phyloP scores from a whole-genome alignment of 2,329 filamentous ascomycete genomes.

The Nakataea oryzae region DNA sequence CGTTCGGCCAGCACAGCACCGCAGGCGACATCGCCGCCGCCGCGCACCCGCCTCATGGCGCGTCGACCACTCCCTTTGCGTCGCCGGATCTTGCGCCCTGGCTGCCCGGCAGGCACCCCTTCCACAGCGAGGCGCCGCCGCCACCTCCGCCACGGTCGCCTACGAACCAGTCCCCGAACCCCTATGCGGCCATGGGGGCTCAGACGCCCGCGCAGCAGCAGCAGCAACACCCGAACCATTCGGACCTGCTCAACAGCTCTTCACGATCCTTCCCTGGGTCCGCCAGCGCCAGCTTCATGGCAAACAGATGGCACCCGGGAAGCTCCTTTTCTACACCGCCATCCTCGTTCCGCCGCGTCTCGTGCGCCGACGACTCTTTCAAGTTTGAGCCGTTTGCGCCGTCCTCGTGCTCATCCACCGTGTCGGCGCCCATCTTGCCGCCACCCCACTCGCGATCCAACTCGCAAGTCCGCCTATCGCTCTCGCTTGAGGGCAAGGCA shows the following conservation, averaged over 20 bases:
- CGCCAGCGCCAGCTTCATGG: constrained; percentile 27
- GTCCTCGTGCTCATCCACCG: constrained; percentile 28
- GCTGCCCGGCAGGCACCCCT: constrained; percentile 6
- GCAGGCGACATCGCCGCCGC: constrained; percentile 3
- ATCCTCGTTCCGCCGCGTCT: constrained; percentile 20
- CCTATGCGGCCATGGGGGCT: constrained; percentile 2
- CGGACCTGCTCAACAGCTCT: not conserved
- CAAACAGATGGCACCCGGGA: constrained; percentile 46
- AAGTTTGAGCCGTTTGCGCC: constrained; percentile 34
- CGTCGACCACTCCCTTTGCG: constrained; percentile 11
- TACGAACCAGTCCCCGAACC: not conserved
- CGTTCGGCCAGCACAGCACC: constrained; percentile 8
- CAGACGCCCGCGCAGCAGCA: constrained; percentile 5
- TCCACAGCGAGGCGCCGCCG: not conserved
- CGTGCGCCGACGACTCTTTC: constrained; percentile 27
- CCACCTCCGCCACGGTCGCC: not conserved
- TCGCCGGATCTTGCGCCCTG: constrained; percentile 14
- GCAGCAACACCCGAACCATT: not conserved
- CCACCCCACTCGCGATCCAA: constrained; percentile 20
- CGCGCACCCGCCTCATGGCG: not conserved
- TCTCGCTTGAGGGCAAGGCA: constrained; percentile 86
- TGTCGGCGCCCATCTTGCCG: constrained; percentile 23
- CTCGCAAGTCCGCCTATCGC: constrained; percentile 64
- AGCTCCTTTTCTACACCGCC: constrained; percentile 40
- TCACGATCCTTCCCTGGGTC: constrained; percentile 31